Conservation (phyloP, 2,329 filamentous ascomycete genomes). For the Penicillium polonicum region DNA sequence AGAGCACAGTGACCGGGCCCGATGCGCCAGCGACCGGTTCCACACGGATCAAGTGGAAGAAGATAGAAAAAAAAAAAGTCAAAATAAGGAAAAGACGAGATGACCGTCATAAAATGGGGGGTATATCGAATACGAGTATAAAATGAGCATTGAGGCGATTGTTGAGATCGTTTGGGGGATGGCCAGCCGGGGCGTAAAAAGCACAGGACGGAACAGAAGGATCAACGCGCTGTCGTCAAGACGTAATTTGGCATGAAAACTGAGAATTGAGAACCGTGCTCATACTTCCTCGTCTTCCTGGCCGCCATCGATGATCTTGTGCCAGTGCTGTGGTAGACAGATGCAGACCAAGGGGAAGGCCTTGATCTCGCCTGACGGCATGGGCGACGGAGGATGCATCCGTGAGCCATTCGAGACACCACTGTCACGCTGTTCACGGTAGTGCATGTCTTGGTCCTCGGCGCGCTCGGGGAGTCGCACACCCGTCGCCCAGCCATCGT, state of each 20-base stretch:
- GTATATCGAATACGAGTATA: slow-evolving; percentile 32
- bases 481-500: slow-evolving; percentile 97
- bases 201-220: slow-evolving; percentile 17
- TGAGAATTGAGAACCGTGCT: slow-evolving; percentile 15
- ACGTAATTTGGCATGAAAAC: slow-evolving; percentile 35
- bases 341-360: slow-evolving; percentile 97
- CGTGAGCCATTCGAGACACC: slow-evolving; percentile 82
- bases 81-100: slow-evolving; percentile 20
- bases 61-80: slow-evolving; percentile 1
- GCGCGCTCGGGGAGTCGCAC: slow-evolving; percentile 77
- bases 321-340: slow-evolving; percentile 92
- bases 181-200: slow-evolving; percentile 17
- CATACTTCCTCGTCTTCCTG: slow-evolving; percentile 30
- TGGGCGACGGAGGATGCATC: slow-evolving; percentile 59
- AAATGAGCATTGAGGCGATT: slow-evolving; percentile 11
- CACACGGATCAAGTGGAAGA: slow-evolving; percentile 15
- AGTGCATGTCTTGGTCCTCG: slow-evolving; percentile 81
- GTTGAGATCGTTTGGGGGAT: not conserved
- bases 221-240: slow-evolving; percentile 39
- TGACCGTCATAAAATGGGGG: slow-evolving; percentile 31
- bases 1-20: slow-evolving; percentile 13
- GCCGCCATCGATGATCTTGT: slow-evolving; percentile 92
- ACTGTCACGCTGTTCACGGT: slow-evolving; percentile 81
- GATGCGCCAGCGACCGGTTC: slow-evolving; percentile 25
- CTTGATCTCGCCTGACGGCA: slow-evolving; percentile 80